phyloP scores from a whole-genome alignment of 352 stramenopile genomes.

The Globisporangium takayamanum region DNA sequence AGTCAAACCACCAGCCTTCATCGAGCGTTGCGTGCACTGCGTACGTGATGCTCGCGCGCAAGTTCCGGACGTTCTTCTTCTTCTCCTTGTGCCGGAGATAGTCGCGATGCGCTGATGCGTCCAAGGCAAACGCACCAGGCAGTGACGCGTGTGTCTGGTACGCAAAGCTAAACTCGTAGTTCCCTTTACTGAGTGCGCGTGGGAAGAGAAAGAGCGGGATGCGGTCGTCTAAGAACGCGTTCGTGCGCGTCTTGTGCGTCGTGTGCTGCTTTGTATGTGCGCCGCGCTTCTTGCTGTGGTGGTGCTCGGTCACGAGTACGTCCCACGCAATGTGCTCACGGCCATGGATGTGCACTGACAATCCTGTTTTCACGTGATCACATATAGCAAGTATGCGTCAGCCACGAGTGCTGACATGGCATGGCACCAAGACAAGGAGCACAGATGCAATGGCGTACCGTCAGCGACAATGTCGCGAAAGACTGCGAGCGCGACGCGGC shows the following conservation, averaged over 20 bases:
- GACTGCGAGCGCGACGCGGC: constrained; percentile 6
- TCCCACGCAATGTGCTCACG: constrained; percentile 9
- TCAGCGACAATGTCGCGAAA: constrained; percentile 6
- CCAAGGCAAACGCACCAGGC: constrained; percentile 12
- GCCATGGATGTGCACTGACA: constrained; percentile 5
- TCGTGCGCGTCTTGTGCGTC: constrained; percentile 8
- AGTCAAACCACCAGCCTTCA: constrained; percentile 4
- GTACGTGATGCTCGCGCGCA: constrained; percentile 12
- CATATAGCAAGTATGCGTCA: no score
- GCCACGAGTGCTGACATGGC: background rate
- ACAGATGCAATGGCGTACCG: constrained; percentile 7
- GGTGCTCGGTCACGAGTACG: background rate
- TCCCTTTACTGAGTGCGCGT: constrained; percentile 6
- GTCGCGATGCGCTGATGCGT: background rate
- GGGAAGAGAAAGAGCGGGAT: constrained; percentile 19
- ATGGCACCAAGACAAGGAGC: background rate
- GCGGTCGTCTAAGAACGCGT: constrained; percentile 11
- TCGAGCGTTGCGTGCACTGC: constrained; percentile 5
- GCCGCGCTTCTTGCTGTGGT: background rate
- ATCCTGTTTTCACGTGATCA: background rate
- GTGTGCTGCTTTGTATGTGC: background rate
- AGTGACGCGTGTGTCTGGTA: constrained; percentile 18
- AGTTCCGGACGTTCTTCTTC: background rate
- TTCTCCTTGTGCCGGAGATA: background rate
- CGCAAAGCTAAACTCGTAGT: constrained; percentile 21